These are phyloP conservation scores for Globisporangium irregulare DNA, from an alignment of 352 stramenopile genomes.

Conservation along the genomic window DNA sequence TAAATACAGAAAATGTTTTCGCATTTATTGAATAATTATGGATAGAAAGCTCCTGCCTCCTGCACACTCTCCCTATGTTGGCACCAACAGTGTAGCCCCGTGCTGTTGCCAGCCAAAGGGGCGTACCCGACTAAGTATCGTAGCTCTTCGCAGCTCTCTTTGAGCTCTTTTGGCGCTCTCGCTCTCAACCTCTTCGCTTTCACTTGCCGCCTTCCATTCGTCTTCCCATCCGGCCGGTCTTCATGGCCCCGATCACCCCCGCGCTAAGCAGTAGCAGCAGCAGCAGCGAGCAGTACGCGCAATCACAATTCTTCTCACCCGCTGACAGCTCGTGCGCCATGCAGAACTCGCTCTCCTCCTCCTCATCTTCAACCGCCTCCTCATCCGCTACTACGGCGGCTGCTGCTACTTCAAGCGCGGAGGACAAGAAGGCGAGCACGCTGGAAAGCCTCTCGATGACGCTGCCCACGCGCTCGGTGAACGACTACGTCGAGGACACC, in stretches of 20 bases:
- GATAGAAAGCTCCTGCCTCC: background rate
- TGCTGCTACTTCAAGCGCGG: background rate
- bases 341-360: slow-evolving; percentile 30
- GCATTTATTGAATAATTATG: background rate
- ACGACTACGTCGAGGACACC: slow-evolving; percentile 73
- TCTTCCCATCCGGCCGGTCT: slow-evolving; percentile 4
- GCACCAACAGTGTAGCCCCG: background rate
- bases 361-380: background rate
- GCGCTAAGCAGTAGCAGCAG: slow-evolving; percentile 15
- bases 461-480: slow-evolving; percentile 42
- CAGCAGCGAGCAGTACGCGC: slow-evolving; percentile 15
- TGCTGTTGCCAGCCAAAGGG: background rate
- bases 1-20: background rate
- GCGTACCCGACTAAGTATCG: slow-evolving; percentile 8
- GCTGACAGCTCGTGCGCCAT: slow-evolving; percentile 16
- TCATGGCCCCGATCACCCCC: slow-evolving; percentile 43
- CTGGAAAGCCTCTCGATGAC: slow-evolving; percentile 65
- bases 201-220: slow-evolving; percentile 18
- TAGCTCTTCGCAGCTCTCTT: slow-evolving; percentile 1
- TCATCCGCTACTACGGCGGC: background rate
- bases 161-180: background rate
- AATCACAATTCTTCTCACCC: slow-evolving; percentile 11
- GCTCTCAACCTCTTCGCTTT: background rate
- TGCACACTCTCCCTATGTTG: slow-evolving; percentile 1
- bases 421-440: slow-evolving; percentile 12